A percentile compares a stretch with the other conserved stretches of the same genome.
Evolutionary conservation across 495 filamentous ascomycete species (phyloP).

Genomic region (Penicillium canariense): DNA sequence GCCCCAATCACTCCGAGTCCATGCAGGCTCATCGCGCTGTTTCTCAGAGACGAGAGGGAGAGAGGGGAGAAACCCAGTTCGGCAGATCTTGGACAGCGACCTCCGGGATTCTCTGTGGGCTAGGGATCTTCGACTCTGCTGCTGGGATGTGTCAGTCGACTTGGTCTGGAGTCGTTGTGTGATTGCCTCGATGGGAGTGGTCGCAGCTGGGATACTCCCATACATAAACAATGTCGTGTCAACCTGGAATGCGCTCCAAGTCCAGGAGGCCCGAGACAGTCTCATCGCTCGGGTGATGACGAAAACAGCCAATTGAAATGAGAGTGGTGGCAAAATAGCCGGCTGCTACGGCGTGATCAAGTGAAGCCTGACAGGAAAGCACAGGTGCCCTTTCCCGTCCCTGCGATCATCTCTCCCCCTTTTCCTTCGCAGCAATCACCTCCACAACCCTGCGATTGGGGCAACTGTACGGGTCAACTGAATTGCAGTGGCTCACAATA

Average conservation of each 20-base stretch:
- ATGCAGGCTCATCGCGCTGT: constrained; percentile 28
- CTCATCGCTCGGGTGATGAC: constrained; percentile 20
- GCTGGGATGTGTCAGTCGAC: constrained; percentile 7
- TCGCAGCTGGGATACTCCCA: constrained; percentile 20
- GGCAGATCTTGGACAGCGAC: constrained; percentile 16
- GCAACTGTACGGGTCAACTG: too few species aligned
- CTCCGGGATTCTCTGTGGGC: constrained; percentile 3
- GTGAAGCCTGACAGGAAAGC: background rate
- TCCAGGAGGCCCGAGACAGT: constrained; percentile 20
- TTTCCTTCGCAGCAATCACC: background rate
- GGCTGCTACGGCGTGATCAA: background rate
- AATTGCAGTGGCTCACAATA: background rate
- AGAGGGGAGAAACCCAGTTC: background rate
- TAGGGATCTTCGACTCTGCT: constrained; percentile 11
- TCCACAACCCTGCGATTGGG: background rate
- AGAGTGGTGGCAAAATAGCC: background rate
- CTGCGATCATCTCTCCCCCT: background rate
- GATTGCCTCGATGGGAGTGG: constrained; percentile 19
- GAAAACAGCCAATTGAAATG: background rate
- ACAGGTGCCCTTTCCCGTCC: background rate
- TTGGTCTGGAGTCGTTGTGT: constrained; percentile 10
- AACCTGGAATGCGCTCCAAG: constrained; percentile 30
- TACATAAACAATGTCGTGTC: constrained; percentile 32
- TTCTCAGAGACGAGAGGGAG: background rate
- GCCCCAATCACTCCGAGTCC: constrained; percentile 34